Percentiles rank a stretch among this genome's conserved stretches.
These are phyloP conservation scores for Talaromyces atroroseus DNA, from an alignment of 2,329 filamentous ascomycete species.

Conservation along the genomic window DNA sequence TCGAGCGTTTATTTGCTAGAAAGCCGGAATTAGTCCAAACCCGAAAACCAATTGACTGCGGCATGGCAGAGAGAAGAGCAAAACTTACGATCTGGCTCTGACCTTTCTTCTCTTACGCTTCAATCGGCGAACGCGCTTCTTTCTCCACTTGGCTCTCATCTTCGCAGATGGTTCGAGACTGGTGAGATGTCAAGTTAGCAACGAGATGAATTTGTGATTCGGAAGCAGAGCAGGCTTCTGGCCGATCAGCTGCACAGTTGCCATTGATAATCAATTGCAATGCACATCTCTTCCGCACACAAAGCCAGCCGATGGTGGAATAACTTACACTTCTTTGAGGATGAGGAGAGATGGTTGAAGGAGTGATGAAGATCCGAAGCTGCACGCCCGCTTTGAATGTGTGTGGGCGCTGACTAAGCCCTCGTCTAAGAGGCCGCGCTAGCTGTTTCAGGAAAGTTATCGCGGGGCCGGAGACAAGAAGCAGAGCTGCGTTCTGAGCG, in stretches of 20 bases:
- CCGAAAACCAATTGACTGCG: not conserved
- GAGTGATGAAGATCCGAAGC: slow-evolving; percentile 29
- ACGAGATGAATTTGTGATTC: not conserved
- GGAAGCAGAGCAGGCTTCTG: not conserved
- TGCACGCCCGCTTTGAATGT: slow-evolving; percentile 33
- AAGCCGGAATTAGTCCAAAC: not conserved
- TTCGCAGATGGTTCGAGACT: slow-evolving; percentile 37
- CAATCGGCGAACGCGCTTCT: slow-evolving; percentile 98
- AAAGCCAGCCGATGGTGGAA: slow-evolving; percentile 4
- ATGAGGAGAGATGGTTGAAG: slow-evolving; percentile 43
- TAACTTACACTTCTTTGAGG: slow-evolving; percentile 40
- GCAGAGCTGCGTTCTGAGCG: not conserved
- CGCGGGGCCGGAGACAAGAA: slow-evolving; percentile 1
- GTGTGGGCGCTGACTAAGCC: slow-evolving; percentile 37
- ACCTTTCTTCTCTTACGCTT: slow-evolving; percentile 99
- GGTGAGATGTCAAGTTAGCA: not conserved
- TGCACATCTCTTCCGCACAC: not conserved
- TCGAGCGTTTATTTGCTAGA: slow-evolving; percentile 64
- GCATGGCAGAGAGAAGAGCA: not conserved
- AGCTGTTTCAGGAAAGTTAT: slow-evolving; percentile 10
- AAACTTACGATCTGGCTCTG: slow-evolving; percentile 85
- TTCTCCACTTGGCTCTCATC: slow-evolving; percentile 99
- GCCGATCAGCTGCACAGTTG: not conserved
- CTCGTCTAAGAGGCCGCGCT: slow-evolving; percentile 13
- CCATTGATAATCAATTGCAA: not conserved